These are phyloP conservation scores for Kwoniella newhampshirensis DNA, from an alignment of 768 basidiomycete genomes.

Conservation along the genomic window DNA sequence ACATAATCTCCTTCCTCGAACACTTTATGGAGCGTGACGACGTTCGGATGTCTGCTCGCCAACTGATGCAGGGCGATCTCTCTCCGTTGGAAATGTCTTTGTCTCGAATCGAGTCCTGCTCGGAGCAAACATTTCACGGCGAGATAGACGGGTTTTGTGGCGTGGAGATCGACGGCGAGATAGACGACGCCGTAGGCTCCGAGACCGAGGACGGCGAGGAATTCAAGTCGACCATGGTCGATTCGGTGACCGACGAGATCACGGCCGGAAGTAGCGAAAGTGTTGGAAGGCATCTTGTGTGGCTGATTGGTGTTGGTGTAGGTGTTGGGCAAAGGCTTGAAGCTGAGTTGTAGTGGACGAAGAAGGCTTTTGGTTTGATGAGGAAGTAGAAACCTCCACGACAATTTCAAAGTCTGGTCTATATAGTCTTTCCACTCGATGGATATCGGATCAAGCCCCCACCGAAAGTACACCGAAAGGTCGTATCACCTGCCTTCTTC, in stretches of 20 bases:
- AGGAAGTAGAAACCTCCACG: too few species aligned
- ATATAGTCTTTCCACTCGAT: too few species aligned
- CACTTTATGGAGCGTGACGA: slow-evolving; percentile 68
- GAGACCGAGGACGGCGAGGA: slow-evolving; percentile 81
- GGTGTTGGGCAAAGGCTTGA: neutral
- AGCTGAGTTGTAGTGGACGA: neutral
- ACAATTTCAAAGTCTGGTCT: too few species aligned
- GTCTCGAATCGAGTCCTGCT: slow-evolving; percentile 59
- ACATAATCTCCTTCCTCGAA: slow-evolving; percentile 64
- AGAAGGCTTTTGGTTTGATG: neutral
- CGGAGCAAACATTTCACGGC: slow-evolving; percentile 86
- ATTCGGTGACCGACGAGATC: slow-evolving; percentile 68
- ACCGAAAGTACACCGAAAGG: too few species aligned
- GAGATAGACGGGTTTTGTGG: slow-evolving; percentile 59
- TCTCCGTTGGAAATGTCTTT: slow-evolving; percentile 68
- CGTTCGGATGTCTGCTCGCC: slow-evolving; percentile 57
- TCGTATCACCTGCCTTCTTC: too few species aligned
- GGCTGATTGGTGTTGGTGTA: too few species aligned
- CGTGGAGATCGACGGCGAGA: slow-evolving; percentile 70
- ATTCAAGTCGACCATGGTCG: slow-evolving; percentile 75
- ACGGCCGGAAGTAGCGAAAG: slow-evolving; percentile 47
- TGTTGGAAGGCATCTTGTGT: slow-evolving; percentile 45
- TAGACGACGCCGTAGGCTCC: slow-evolving; percentile 97
- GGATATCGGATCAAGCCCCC: too few species aligned
- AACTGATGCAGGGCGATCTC: slow-evolving; percentile 63